These are phyloP conservation scores for Paspalum vaginatum DNA, from an alignment of 176 grass and related monocot species.

Conservation along the genomic window DNA sequence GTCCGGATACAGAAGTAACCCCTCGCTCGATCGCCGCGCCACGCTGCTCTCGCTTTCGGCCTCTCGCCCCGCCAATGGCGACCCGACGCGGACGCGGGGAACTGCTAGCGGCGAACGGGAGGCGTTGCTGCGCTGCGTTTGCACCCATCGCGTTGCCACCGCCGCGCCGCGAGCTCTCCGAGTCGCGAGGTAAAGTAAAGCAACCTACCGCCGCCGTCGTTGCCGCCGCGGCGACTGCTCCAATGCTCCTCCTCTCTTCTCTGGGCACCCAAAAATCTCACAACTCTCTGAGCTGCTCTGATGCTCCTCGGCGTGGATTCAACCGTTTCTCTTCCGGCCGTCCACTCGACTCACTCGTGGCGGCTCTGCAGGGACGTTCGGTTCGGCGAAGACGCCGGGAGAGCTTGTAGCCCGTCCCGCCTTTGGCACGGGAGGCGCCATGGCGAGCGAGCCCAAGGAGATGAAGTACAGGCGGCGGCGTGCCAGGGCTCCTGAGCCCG, in stretches of 20 bases:
- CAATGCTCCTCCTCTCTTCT: not conserved
- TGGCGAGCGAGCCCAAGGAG: slow-evolving; percentile 56
- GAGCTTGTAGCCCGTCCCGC: not conserved
- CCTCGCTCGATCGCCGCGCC: slow-evolving; percentile 19
- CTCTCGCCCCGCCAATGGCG: slow-evolving; percentile 41
- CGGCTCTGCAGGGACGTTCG: slow-evolving; percentile 15
- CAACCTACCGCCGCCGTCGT: slow-evolving; percentile 40
- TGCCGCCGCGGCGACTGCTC: not conserved
- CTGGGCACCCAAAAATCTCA: not conserved
- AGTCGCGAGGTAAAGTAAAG: slow-evolving; percentile 19
- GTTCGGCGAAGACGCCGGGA: not conserved
- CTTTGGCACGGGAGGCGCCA: slow-evolving; percentile 3
- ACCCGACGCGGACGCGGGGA: not conserved
- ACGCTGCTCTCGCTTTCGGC: not conserved
- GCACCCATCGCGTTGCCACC: not conserved
- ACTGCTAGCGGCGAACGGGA: not conserved
- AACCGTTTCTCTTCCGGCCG: not conserved
- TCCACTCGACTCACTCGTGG: not conserved
- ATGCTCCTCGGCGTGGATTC: not conserved
- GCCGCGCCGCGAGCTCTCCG: not conserved
- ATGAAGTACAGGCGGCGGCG: slow-evolving; percentile 60
- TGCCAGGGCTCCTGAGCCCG: not conserved
- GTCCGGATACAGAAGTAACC: not conserved
- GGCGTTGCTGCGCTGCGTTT: not conserved
- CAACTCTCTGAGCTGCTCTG: not conserved